Base-by-base conservation (phyloP, 1,284 basidiomycete genomes). In the Agroathelia rolfsii region DNA sequence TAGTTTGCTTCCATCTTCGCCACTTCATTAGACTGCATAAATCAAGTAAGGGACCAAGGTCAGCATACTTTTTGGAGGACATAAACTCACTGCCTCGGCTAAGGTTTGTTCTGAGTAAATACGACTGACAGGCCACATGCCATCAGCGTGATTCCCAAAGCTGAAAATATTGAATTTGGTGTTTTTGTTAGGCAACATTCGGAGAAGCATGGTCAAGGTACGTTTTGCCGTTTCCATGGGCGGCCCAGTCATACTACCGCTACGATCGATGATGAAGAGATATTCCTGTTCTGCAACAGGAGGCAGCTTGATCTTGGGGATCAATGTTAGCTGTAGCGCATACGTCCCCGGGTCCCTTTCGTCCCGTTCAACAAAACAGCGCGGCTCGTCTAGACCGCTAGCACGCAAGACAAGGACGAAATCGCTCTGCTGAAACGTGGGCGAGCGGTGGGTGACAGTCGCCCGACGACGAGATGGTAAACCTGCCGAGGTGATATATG, bases 281-380 rank as follows among this genome's bases (percentile, higher is more conserved):
- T 65, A 69, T 37, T 69, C 66, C 39, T 67, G 64, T 3, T 40
- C 34, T 2, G 39, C 35, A 13, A 65, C 50, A 0, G 54, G 50
- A 0, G 56, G 56, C 2, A 73, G 41, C 13, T 52, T 48, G 34
- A 67, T 62, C 26, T 61, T 66, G 0, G 72, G 71, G 3, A 76
- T 59, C 5, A 76, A 43, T 1, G 60, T 66, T 28, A 76, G 46
- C 29, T 71, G 67, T 47, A 72, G 48, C 0, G 71, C 71, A 3
- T 70, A 41, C 0, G 64, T 66, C 2, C 41, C 41, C 20, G 39
- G 34, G 3, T 46, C 38, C 28, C 50, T 44, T 10, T 37, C 38
- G 17, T 56, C 50, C 2, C 61, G 43, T 41, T 75, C 71, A 1
- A 63, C 69, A 41, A 76, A 70, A 38, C 71, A 73, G 6, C 72